Evolutionary conservation across 345 rosid genomes (phyloP), one percentile per base, ranked within the genome.

Genomic region (Sonneratia caseolaris): DNA sequence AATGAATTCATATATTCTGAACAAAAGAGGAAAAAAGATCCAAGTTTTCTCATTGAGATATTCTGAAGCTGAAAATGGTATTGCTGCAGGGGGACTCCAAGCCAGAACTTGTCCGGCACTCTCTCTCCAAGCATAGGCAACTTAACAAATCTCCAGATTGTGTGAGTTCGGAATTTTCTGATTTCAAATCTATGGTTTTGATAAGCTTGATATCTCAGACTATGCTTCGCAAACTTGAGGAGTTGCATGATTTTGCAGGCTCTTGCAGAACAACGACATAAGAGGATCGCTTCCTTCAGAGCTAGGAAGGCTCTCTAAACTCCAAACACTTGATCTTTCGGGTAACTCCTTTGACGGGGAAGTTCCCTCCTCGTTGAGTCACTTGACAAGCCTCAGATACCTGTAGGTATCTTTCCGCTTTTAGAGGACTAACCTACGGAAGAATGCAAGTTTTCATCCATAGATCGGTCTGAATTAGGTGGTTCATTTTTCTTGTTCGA

Each of bases 271-370:
- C 79, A 95, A 95, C 80, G 92, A 95, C 82, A 92, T 95, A 77
- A 86, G 91, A 49, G 99, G 99, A 62, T 76, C 78, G 7, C 80
- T 95, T 76, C 97, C 97, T 72, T 40, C 84, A 14, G 99, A 90
- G 81, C 69, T 95, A 38, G 87, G 92, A 74, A 82, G 79, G 85
- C 94, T 95, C 10, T 75, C 80, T 16, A 90, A 82, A 81, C 93
- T 95, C 76, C 86, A 81, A 47, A 95, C 99, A 37, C 89, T 95
- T 73, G 99, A 95, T 82, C 92, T 95, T 74, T 95, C 99, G 45
- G 76, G 80, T 70, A 95, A 95, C 69, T 80, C 83, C 80, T 89
- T 92, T 81, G 76, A 74, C 12, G 93, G 93, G 15, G 81, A 83
- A 78, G 77, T 95, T 62, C 97, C 97, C 32, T 66, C 78, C 37